Evolutionary conservation across 345 rosid species (phyloP), one percentile per base, ranked within the genome.

Genomic region (Eucalyptus shirleyi): DNA sequence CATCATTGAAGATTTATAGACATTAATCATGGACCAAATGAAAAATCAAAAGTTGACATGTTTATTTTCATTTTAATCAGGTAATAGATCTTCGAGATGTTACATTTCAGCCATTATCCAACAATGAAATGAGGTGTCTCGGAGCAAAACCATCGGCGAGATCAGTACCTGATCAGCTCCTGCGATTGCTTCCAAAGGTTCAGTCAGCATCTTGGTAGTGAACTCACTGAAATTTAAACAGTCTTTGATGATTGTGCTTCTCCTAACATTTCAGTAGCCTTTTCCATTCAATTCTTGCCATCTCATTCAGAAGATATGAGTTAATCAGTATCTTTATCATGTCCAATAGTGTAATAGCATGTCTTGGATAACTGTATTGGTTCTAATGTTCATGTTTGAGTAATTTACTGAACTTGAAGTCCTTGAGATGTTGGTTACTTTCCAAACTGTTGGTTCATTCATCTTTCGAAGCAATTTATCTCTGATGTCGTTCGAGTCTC

Each of bases 161-260:
- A 86, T 89, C 93, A 86, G 92, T 93, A 72, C 99, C 98, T 86
- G 96, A 94, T 87, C 93, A 94, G 92, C 96, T 97, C 87, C 90
- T 97, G 93, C 97, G 91, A 87, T 92, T 96, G 94, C 92, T 94
- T 90, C 96, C 98, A 28, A 95, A 94, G 98, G 99, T 95, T 87
- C 47, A 37, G 47, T 77, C 83, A 11, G 9, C 83, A 77, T 77
- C 47, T 77, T 21, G 45, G 83, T 21, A 40, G 83, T 19, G 45
- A 65, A 37, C 83, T 77, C 45, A 37, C 45, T 77, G 83, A 77
- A 77, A 77, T 77, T 37, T 77, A 11, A 37, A 72, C 8, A 3
- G 47, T 77, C 45, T 21, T 7, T 77, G 44, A 86, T 50, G 65
- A 51, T 86, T 86, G 87, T 50, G 45, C 83, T 37, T 77, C 83